These are phyloP conservation scores for Silene conica DNA, from an alignment of 148 eudicot species.

Conservation along the genomic window DNA sequence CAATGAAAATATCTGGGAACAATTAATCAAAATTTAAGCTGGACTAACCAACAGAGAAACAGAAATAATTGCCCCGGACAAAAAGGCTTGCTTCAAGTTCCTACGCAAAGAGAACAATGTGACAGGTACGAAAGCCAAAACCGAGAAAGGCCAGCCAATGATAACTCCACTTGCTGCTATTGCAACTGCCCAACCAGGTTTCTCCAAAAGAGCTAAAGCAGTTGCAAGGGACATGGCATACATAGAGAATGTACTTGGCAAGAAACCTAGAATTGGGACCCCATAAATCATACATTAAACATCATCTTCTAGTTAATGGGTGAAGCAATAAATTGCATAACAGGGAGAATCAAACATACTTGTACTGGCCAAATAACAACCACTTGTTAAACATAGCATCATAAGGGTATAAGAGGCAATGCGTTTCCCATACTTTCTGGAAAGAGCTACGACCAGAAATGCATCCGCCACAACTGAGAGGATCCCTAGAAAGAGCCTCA, in stretches of 20 bases:
- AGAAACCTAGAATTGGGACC: conserved; percentile 50
- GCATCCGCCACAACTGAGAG: conserved; percentile 85
- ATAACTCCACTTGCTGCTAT: conserved; percentile 81
- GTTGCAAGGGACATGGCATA: conserved; percentile 92
- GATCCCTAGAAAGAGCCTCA: conserved; percentile 79
- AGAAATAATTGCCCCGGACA: conserved; percentile 62
- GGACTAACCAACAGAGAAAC: conserved; percentile 57
- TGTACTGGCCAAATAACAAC: conserved; percentile 95
- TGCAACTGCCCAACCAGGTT: conserved; percentile 68
- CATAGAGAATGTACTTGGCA: conserved; percentile 99
- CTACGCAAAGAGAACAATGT: conserved; percentile 63
- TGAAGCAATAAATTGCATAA: neutral
- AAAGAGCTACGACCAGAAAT: conserved; percentile 77
- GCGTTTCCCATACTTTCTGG: conserved; percentile 93
- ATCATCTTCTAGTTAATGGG: neutral
- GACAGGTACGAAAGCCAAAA: conserved; percentile 86
- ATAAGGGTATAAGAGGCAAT: conserved; percentile 84
- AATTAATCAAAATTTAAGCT: neutral
- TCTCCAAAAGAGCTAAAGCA: conserved; percentile 76
- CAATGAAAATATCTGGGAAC: neutral
- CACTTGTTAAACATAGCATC: conserved; percentile 89
- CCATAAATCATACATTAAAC: conserved; percentile 14
- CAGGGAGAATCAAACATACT: conserved; percentile 41
- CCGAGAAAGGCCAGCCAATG: conserved; percentile 94
- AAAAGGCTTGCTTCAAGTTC: conserved; percentile 63